phyloP scores from a whole-genome alignment of 192 early-diverging fungal species.

The Mortierella antarctica region DNA sequence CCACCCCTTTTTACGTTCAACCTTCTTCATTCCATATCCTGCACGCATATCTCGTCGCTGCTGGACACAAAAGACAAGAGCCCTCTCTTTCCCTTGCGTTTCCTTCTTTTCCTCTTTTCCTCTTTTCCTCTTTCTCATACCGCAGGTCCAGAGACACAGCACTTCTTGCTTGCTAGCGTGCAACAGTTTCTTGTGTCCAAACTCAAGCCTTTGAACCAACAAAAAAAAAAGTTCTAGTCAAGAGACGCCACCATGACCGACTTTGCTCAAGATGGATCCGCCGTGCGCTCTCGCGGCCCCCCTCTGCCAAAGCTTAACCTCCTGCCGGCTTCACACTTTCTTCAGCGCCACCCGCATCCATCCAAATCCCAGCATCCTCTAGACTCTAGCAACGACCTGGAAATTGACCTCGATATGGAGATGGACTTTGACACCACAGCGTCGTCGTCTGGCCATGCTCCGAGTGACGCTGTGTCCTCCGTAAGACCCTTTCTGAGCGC shows the following conservation, averaged over 20 bases:
- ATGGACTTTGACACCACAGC: conserved; percentile 19
- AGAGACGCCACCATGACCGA: conserved; percentile 19
- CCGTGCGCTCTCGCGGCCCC: conserved; percentile 28
- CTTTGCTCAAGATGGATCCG: conserved; percentile 21
- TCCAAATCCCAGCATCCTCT: conserved; percentile 16
- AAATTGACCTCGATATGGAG: conserved; percentile 30
- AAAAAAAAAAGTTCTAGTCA: background rate
- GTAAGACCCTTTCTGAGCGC: conserved; percentile 37
- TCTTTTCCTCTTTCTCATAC: background rate
- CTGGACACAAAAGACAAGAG: too few species aligned
- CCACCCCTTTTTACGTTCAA: background rate
- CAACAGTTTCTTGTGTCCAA: background rate
- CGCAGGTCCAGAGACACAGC: background rate
- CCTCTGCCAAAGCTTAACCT: conserved; percentile 38
- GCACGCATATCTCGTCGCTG: too few species aligned
- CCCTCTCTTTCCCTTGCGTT: background rate
- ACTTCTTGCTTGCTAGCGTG: background rate
- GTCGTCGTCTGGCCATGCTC: background rate
- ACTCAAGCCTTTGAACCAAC: background rate
- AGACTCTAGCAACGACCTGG: conserved; percentile 9
- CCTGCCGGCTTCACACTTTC: conserved; percentile 21
- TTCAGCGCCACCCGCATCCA: conserved; percentile 21
- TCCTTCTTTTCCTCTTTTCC: conserved; percentile 1
- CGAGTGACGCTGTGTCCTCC: background rate
- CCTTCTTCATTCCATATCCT: too few species aligned